These are phyloP conservation scores for Diaporthe nobilis DNA, from an alignment of 2,329 filamentous ascomycete genomes.

Conservation along the genomic window DNA sequence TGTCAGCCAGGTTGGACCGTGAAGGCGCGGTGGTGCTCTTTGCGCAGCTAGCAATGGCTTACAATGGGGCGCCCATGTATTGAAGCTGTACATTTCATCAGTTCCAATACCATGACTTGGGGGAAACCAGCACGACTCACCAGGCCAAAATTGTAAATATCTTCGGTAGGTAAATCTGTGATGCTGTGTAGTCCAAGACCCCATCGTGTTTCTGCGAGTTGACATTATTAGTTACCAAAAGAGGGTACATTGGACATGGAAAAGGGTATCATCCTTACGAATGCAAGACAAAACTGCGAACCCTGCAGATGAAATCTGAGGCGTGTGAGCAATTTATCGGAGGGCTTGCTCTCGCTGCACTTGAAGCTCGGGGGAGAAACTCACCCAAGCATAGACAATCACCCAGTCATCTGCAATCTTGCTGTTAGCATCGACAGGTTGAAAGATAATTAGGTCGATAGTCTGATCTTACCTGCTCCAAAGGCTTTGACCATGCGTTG, in stretches of 20 bases:
- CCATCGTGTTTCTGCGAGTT: constrained; percentile 58
- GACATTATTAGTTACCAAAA: not conserved
- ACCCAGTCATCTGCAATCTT: constrained; percentile 49
- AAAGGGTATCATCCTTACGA: constrained; percentile 49
- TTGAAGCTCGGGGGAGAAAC: not conserved
- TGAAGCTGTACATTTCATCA: constrained; percentile 50
- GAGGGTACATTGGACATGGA: not conserved
- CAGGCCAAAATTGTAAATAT: constrained; percentile 56
- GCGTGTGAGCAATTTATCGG: constrained; percentile 13
- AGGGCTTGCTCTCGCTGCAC: not conserved
- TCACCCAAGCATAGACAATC: constrained; percentile 51
- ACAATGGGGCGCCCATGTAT: constrained; percentile 60
- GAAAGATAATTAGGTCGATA: not conserved
- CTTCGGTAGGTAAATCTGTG: constrained; percentile 54
- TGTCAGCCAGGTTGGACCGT: not conserved
- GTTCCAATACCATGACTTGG: not conserved
- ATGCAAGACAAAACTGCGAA: constrained; percentile 54
- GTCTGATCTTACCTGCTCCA: constrained; percentile 50
- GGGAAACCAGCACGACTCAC: constrained; percentile 44
- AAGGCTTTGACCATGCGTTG: constrained; percentile 51
- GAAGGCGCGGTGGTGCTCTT: too few relatives aligned
- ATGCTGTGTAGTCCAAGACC: constrained; percentile 55
- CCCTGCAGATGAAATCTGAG: constrained; percentile 51
- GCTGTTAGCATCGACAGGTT: not conserved
- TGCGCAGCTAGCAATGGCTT: constrained; percentile 36